A percentile compares a stretch with the other conserved stretches of the same genome.
Conservation (phyloP, 2,329 filamentous ascomycete species). For the Aspergillus sp. region DNA sequence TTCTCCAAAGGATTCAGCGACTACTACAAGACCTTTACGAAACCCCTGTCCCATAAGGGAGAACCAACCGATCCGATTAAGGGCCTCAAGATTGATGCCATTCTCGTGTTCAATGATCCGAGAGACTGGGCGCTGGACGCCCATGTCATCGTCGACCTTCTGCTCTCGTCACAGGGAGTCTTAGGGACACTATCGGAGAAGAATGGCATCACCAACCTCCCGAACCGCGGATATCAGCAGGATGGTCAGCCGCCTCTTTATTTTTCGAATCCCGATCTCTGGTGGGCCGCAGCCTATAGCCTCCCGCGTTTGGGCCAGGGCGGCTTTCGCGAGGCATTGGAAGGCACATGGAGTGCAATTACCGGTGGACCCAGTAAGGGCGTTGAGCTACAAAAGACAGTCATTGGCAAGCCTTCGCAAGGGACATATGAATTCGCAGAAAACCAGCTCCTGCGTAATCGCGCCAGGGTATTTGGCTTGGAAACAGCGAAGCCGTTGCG, state of each 20-base stretch:
- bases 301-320: constrained; percentile 88
- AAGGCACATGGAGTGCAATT: constrained; percentile 73
- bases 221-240: constrained; percentile 76
- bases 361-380: constrained; percentile 60
- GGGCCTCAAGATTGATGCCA: constrained; percentile 77
- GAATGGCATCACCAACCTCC: constrained; percentile 65
- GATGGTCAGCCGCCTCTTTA: constrained; percentile 78
- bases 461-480: constrained; percentile 49
- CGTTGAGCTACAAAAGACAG: constrained; percentile 59
- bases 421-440: constrained; percentile 84
- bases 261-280: constrained; percentile 86
- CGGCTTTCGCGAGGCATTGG: constrained; percentile 78
- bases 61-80: constrained; percentile 44
- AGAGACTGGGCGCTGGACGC: constrained; percentile 93
- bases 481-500: constrained; percentile 52
- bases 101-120: constrained; percentile 94
- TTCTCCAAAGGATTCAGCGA: constrained; percentile 68
- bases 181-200: constrained; percentile 75
- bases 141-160: constrained; percentile 78
- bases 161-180: constrained; percentile 75
- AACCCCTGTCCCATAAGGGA: constrained; percentile 36
- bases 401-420: constrained; percentile 80
- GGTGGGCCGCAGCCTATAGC: constrained; percentile 84
- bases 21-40: constrained; percentile 57
- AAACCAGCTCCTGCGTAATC: constrained; percentile 64